Percentiles rank a stretch among this genome's conserved stretches.
phyloP scores from a whole-genome alignment of 2,329 filamentous ascomycete species.

The Neofusicoccum kwambonambiense region DNA sequence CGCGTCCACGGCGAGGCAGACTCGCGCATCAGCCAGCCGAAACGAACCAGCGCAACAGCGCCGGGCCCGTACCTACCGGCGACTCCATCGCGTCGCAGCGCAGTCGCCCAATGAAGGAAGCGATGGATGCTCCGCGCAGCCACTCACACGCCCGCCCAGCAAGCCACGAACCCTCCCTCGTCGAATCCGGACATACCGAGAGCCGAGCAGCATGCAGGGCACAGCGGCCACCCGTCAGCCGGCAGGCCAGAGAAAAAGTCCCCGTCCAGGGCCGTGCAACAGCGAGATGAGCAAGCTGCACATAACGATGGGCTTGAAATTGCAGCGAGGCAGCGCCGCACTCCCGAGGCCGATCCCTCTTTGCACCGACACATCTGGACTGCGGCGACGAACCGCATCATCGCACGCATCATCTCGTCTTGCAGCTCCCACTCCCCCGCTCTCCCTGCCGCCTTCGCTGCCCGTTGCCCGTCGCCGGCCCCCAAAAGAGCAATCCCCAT shows the following conservation, averaged over 20 bases:
- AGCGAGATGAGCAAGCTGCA: no score
- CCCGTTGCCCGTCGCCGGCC: no score
- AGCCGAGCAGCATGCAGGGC: no score
- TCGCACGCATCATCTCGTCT: neutral
- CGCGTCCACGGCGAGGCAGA: neutral
- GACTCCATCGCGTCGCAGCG: neutral
- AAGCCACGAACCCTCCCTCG: neutral
- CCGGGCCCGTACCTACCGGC: neutral
- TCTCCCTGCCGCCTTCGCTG: neutral
- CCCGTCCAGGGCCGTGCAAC: no score
- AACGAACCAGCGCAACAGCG: neutral
- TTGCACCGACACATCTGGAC: no score
- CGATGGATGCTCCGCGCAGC: neutral
- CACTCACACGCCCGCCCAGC: neutral
- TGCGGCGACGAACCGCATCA: neutral
- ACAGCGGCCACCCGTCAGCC: no score
- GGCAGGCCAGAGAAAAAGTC: no score
- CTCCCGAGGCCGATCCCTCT: constrained; percentile 6
- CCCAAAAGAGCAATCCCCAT: no score
- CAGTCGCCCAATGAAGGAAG: neutral
- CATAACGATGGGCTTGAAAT: neutral
- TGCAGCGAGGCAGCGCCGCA: constrained; percentile 11
- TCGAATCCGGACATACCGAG: no score
- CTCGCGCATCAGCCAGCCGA: neutral
- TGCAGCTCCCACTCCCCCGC: neutral